A percentile compares a stretch with the other conserved stretches of the same genome.
These are phyloP conservation scores for Pleurotus djamor DNA, from an alignment of 768 basidiomycete genomes.

Conservation along the genomic window DNA sequence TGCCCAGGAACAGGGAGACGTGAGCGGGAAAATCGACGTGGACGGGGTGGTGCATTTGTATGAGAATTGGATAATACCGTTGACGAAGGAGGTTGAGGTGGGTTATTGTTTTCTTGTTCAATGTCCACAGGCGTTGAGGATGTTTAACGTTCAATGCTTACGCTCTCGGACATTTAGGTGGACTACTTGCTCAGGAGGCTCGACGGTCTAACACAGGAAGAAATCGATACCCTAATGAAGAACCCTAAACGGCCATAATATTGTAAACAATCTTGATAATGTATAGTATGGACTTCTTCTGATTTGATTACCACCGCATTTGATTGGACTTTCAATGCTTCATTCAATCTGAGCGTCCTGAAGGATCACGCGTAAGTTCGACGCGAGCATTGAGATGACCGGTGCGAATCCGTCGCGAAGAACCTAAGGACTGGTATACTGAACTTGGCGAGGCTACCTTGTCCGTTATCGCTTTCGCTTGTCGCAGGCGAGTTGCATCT, in stretches of 20 bases:
- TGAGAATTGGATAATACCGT: conserved; percentile 91
- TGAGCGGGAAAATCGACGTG: conserved; percentile 77
- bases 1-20: conserved; percentile 31
- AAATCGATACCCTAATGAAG: conserved; percentile 63
- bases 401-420: no score
- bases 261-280: background rate
- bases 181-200: conserved; percentile 93
- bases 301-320: no score
- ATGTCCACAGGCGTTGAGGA: background rate
- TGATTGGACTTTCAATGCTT: no score
- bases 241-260: background rate
- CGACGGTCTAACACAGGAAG: conserved; percentile 78
- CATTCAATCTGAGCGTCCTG: no score
- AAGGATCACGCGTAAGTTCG: no score
- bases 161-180: conserved; percentile 49
- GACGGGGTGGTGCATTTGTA: conserved; percentile 93
- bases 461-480: no score
- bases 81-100: conserved; percentile 99
- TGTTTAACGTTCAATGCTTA: no score
- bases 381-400: no score
- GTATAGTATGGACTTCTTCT: no score
- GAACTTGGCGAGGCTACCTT: no score
- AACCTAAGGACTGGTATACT: no score
- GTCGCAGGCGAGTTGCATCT: no score
- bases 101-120: conserved; percentile 10